A percentile compares a stretch with the other conserved stretches of the same genome.
Conservation (phyloP, 2,329 filamentous ascomycete species). For the Cladosporium oxysporum region DNA sequence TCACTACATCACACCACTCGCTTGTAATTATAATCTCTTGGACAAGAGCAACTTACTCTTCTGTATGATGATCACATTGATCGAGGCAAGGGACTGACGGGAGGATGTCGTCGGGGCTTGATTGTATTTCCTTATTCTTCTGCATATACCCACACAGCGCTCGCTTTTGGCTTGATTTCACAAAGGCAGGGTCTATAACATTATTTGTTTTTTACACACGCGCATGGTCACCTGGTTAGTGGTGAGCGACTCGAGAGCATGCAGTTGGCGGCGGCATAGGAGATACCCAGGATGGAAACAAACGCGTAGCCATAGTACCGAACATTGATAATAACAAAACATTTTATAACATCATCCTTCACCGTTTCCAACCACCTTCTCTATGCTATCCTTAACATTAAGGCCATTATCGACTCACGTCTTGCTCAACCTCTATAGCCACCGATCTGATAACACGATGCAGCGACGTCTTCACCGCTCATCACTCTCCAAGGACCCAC, state of each 20-base stretch:
- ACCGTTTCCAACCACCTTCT: neutral
- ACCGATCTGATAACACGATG: slow-evolving; percentile 1
- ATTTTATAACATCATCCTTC: neutral
- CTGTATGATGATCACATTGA: slow-evolving; percentile 16
- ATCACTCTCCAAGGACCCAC: slow-evolving; percentile 2
- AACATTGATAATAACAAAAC: slow-evolving; percentile 6
- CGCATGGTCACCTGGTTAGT: neutral
- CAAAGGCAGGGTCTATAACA: neutral
- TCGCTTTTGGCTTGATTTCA: slow-evolving; percentile 15
- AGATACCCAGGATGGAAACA: slow-evolving; percentile 17
- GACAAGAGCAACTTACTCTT: slow-evolving; percentile 17
- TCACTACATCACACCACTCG: slow-evolving; percentile 13
- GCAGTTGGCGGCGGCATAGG: slow-evolving; percentile 14
- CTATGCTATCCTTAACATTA: neutral
- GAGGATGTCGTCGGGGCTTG: slow-evolving; percentile 11
- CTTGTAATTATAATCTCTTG: slow-evolving; percentile 22
- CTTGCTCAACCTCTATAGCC: neutral
- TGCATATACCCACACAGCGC: slow-evolving; percentile 25
- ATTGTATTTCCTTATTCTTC: slow-evolving; percentile 20
- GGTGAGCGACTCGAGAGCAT: slow-evolving; percentile 1
- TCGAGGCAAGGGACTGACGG: neutral
- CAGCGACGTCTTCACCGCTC: slow-evolving; percentile 9
- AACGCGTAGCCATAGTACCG: neutral
- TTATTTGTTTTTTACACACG: neutral
- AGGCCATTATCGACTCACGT: neutral